phyloP scores from a whole-genome alignment of 345 rosid genomes.

The Acer yangbiense region DNA sequence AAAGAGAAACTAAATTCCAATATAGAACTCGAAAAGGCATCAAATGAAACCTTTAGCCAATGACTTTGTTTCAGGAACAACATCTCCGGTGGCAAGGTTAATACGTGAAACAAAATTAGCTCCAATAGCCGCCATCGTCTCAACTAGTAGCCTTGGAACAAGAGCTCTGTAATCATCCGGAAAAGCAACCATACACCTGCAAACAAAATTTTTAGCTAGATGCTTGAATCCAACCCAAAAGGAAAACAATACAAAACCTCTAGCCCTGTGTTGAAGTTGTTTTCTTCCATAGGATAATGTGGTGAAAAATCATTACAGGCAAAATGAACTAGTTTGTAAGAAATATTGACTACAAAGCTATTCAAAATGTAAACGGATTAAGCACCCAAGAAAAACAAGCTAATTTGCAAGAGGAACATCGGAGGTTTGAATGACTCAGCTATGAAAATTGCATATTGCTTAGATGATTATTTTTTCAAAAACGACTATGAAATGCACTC shows the following conservation, averaged over 20 bases:
- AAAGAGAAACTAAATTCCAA: slow-evolving; percentile 5
- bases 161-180: slow-evolving; percentile 85
- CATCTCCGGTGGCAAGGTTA: slow-evolving; percentile 87
- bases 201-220: slow-evolving; percentile 15
- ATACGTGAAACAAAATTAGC: slow-evolving; percentile 77
- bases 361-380: neutral
- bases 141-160: slow-evolving; percentile 78
- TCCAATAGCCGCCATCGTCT: slow-evolving; percentile 80
- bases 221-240: slow-evolving; percentile 6
- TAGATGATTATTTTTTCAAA: neutral
- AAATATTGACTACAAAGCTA: slow-evolving; percentile 1
- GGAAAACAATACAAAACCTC: neutral
- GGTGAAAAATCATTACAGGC: neutral
- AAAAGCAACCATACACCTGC: slow-evolving; percentile 94
- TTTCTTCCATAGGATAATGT: neutral
- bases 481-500: neutral
- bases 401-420: neutral
- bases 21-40: slow-evolving; percentile 4
- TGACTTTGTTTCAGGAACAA: slow-evolving; percentile 90
- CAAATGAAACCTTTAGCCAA: slow-evolving; percentile 73
- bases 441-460: neutral
- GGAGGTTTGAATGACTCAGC: neutral
- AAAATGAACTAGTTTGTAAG: slow-evolving; percentile 3
- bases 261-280: neutral
- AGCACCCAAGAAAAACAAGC: neutral